Percentiles rank a stretch among this genome's conserved stretches.
phyloP scores from a whole-genome alignment of 495 filamentous ascomycete genomes.

The Penicillium diatomitis region DNA sequence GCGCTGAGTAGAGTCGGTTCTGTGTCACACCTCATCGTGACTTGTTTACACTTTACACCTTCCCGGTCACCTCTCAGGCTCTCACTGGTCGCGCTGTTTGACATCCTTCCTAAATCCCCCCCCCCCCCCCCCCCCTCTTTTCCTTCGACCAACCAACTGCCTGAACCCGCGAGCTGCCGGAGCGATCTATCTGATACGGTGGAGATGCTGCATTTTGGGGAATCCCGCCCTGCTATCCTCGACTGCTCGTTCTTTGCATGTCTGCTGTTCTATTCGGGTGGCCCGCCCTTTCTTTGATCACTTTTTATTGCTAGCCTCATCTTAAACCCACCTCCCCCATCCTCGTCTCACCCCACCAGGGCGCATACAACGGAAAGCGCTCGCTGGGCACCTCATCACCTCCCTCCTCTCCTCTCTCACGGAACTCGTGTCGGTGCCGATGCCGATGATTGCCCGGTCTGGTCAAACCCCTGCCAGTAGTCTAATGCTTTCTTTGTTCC shows the following conservation, averaged over 20 bases:
- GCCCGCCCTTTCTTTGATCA: too few species aligned
- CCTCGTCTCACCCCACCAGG: too few species aligned
- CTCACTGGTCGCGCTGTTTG: too few species aligned
- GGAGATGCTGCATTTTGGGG: not conserved
- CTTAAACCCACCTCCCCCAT: too few species aligned
- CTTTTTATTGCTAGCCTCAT: too few species aligned
- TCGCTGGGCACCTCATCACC: not conserved
- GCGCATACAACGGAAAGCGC: too few species aligned
- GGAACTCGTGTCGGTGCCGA: not conserved
- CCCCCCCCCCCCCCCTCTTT: not conserved
- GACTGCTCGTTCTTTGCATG: not conserved
- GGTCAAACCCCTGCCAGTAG: slow-evolving; percentile 8
- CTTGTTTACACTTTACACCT: too few species aligned
- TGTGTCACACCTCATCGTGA: too few species aligned
- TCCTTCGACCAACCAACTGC: slow-evolving; percentile 2
- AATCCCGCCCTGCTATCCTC: not conserved
- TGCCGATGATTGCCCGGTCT: not conserved
- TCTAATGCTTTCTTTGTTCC: slow-evolving; percentile 16
- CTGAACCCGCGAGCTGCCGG: not conserved
- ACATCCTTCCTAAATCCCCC: too few species aligned
- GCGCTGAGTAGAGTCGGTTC: too few species aligned
- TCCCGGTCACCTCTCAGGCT: too few species aligned
- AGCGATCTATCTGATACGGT: slow-evolving; percentile 18
- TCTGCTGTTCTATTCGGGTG: too few species aligned
- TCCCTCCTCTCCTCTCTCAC: not conserved